A percentile compares a stretch with the other conserved stretches of the same genome.
These are phyloP conservation scores for Apostasia ramifera DNA, from an alignment of 106 monocot genomes.

Conservation along the genomic window DNA sequence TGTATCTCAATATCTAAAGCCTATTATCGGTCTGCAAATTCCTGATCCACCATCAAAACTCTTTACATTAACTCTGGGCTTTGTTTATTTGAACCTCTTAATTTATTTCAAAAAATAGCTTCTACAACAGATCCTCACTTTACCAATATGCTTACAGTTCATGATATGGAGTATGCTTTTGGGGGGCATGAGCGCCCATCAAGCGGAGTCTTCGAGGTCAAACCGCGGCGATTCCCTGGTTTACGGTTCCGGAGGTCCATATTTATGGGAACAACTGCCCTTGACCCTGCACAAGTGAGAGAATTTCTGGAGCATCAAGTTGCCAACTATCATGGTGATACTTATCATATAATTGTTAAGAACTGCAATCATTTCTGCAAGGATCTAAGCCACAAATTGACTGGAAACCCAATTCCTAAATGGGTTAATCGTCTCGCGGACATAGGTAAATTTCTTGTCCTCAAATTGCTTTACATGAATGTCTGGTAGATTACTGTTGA, in stretches of 20 bases:
- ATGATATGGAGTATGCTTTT: constrained; percentile 67
- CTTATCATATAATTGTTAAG: constrained; percentile 57
- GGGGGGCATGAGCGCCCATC: constrained; percentile 58
- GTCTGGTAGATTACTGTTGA: not conserved
- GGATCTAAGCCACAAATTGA: constrained; percentile 44
- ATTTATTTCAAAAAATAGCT: not conserved
- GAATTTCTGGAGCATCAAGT: constrained; percentile 47
- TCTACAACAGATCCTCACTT: constrained; percentile 3
- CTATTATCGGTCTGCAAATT: not conserved
- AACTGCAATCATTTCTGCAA: constrained; percentile 67
- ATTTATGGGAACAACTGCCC: constrained; percentile 50
- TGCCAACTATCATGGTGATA: constrained; percentile 46
- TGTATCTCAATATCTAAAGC: not conserved
- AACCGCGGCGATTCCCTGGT: constrained; percentile 51
- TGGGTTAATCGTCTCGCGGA: constrained; percentile 68
- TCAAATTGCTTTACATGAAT: not conserved
- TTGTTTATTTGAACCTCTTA: not conserved
- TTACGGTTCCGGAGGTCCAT: constrained; percentile 43
- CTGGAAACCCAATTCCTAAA: constrained; percentile 52
- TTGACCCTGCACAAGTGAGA: constrained; percentile 42
- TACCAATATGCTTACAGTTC: constrained; percentile 31
- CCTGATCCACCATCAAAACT: not conserved
- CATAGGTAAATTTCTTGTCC: constrained; percentile 26
- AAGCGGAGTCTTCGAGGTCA: constrained; percentile 69
- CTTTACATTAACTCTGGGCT: not conserved